Conservation (phyloP, 441 rosid species). For the Gossypium trilobum region DNA sequence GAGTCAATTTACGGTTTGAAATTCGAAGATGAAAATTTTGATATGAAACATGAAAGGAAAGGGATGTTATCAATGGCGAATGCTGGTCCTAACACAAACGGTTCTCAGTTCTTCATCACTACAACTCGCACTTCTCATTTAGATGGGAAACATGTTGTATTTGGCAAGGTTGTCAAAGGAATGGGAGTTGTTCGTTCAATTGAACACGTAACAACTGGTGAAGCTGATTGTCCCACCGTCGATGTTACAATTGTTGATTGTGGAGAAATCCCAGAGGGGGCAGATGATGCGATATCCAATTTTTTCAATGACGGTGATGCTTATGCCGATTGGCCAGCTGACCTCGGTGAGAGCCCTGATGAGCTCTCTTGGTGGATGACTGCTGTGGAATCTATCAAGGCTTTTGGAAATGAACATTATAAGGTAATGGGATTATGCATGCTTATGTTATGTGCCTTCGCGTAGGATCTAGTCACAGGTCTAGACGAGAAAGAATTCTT, state of each 20-base stretch:
- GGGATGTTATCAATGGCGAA: slow-evolving; percentile 95
- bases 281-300: slow-evolving; percentile 66
- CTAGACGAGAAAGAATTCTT: too few species aligned
- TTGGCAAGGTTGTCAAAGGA: slow-evolving; percentile 79
- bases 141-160: slow-evolving; percentile 89
- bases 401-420: slow-evolving; percentile 61
- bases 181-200: slow-evolving; percentile 84
- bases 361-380: slow-evolving; percentile 89
- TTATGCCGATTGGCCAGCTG: slow-evolving; percentile 86
- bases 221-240: slow-evolving; percentile 43
- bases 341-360: slow-evolving; percentile 47
- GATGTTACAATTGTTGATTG: slow-evolving; percentile 64
- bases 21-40: slow-evolving; percentile 85
- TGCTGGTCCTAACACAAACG: slow-evolving; percentile 74
- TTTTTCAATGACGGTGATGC: slow-evolving; percentile 79
- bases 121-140: slow-evolving; percentile 74
- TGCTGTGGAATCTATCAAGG: slow-evolving; percentile 66
- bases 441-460: too few species aligned
- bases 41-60: slow-evolving; percentile 80
- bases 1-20: slow-evolving; percentile 82
- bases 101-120: slow-evolving; percentile 88
- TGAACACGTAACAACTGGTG: slow-evolving; percentile 54
- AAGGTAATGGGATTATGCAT: slow-evolving; percentile 35
- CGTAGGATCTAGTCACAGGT: too few species aligned
- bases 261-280: slow-evolving; percentile 71